Conservation (phyloP, 148 eudicot species). For the Fallopia convolvulus region DNA sequence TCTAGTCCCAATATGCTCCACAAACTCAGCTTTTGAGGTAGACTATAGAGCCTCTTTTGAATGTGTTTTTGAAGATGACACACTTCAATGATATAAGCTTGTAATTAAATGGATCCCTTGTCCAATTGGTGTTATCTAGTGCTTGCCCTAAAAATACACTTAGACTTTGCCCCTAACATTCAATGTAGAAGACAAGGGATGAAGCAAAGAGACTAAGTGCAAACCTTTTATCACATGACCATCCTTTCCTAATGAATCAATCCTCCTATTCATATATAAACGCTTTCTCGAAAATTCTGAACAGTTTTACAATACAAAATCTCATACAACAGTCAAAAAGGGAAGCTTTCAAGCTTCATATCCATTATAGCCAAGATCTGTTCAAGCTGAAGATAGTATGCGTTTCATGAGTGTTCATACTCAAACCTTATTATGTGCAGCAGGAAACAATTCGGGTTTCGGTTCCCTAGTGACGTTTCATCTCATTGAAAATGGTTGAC, state of each 20-base stretch:
- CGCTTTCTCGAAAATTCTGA: background rate
- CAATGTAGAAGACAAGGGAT: too few relatives aligned
- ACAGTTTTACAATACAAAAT: background rate
- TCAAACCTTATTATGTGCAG: conserved; percentile 8
- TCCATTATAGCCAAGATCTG: background rate
- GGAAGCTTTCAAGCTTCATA: background rate
- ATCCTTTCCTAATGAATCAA: background rate
- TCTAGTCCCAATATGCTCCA: too few relatives aligned
- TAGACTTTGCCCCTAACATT: too few relatives aligned
- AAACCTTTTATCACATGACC: background rate
- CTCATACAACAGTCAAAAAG: conserved; percentile 2
- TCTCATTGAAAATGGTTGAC: conserved; percentile 62
- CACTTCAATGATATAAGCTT: too few relatives aligned
- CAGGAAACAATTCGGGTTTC: background rate
- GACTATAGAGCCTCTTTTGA: too few relatives aligned
- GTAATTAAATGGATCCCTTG: too few relatives aligned
- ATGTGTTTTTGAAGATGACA: too few relatives aligned
- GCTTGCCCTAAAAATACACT: too few relatives aligned
- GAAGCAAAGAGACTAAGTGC: too few relatives aligned
- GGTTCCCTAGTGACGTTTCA: conserved; percentile 53
- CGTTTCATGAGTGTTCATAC: conserved; percentile 1
- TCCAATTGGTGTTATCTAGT: too few relatives aligned
- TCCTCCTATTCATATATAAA: background rate
- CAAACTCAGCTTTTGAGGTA: too few relatives aligned
- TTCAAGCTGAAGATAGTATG: background rate